Percentiles rank a stretch among this genome's conserved stretches.
phyloP scores from a whole-genome alignment of 768 basidiomycete genomes.

The Russula griseocarnosa region DNA sequence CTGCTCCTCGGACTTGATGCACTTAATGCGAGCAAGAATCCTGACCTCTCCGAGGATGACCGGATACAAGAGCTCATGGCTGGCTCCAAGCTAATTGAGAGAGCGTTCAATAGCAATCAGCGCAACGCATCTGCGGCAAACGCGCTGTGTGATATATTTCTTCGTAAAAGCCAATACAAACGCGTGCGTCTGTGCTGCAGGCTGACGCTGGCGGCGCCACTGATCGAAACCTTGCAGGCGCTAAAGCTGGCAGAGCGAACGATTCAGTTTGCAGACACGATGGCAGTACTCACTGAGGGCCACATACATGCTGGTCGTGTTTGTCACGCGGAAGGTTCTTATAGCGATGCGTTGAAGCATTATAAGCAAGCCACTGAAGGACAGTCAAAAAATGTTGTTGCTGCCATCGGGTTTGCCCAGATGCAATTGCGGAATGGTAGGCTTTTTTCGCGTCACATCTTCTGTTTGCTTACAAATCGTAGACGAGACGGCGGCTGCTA shows the following conservation, averaged over 20 bases:
- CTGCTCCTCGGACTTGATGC: slow-evolving; percentile 83
- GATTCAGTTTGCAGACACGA: slow-evolving; percentile 88
- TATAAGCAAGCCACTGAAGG: slow-evolving; percentile 65
- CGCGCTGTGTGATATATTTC: slow-evolving; percentile 73
- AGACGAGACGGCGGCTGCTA: slow-evolving; percentile 83
- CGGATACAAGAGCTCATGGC: slow-evolving; percentile 54
- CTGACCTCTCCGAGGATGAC: slow-evolving; percentile 57
- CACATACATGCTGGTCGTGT: slow-evolving; percentile 81
- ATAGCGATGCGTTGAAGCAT: slow-evolving; percentile 63
- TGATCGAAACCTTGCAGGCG: slow-evolving; percentile 45
- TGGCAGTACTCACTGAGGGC: slow-evolving; percentile 80
- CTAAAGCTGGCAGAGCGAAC: slow-evolving; percentile 92
- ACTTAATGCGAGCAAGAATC: slow-evolving; percentile 80
- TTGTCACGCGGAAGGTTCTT: slow-evolving; percentile 64
- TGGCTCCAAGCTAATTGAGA: slow-evolving; percentile 69
- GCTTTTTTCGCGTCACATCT: slow-evolving; percentile 19
- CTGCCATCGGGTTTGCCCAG: slow-evolving; percentile 81
- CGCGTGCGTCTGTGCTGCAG: slow-evolving; percentile 42
- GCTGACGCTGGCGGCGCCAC: not conserved
- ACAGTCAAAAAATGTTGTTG: slow-evolving; percentile 69
- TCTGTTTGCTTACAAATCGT: slow-evolving; percentile 9
- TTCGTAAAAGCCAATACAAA: slow-evolving; percentile 62
- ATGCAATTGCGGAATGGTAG: slow-evolving; percentile 82
- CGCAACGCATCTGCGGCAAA: slow-evolving; percentile 79
- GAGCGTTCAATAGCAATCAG: slow-evolving; percentile 76